phyloP scores from a whole-genome alignment of 805 yeast species.

The Teunomyces funiuensis region DNA sequence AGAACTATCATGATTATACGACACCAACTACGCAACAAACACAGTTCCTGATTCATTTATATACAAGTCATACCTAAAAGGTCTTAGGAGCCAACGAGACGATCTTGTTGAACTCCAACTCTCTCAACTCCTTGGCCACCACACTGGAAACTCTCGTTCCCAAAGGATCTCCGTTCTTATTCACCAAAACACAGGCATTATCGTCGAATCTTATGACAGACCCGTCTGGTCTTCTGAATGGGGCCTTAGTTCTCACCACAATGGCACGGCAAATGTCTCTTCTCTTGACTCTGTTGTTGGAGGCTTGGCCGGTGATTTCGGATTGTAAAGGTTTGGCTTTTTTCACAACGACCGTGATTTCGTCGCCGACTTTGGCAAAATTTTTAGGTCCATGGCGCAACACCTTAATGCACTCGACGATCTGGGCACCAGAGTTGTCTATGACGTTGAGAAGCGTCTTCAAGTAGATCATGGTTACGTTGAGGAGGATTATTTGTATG shows the following conservation, averaged over 20 bases:
- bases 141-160: conserved; percentile 91
- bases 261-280: conserved; percentile 97
- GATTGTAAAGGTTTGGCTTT: conserved; percentile 78
- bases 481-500: too few species aligned
- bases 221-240: conserved; percentile 79
- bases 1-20: neutral
- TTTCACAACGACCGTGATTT: conserved; percentile 90
- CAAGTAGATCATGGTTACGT: conserved; percentile 82
- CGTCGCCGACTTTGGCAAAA: conserved; percentile 86
- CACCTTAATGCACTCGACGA: conserved; percentile 95
- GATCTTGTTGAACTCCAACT: conserved; percentile 79
- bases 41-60: neutral
- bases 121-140: conserved; percentile 87
- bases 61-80: conserved; percentile 9
- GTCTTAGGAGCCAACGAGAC: conserved; percentile 85
- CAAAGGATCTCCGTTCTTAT: conserved; percentile 89
- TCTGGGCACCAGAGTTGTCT: conserved; percentile 93
- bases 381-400: conserved; percentile 83
- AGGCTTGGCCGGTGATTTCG: conserved; percentile 70
- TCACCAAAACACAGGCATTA: conserved; percentile 93
- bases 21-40: neutral
- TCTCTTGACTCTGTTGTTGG: conserved; percentile 80
- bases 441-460: conserved; percentile 86
- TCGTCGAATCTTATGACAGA: conserved; percentile 86
- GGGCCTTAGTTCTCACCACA: conserved; percentile 87